Percentiles rank a stretch among this genome's conserved stretches.
Evolutionary conservation across 306 rosid genomes (phyloP).

Genomic region (Vigna radiata): DNA sequence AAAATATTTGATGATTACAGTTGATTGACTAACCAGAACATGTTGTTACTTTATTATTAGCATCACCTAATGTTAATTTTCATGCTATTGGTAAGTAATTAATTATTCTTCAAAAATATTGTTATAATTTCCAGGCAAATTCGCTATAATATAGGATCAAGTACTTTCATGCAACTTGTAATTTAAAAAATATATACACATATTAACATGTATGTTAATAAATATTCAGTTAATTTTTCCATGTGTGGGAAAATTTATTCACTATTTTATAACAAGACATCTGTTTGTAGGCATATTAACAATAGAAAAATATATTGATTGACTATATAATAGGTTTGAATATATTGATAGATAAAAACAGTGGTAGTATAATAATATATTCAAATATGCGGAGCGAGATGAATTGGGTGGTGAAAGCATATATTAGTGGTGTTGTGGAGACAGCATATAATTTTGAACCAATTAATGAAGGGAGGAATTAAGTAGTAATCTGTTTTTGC

Average conservation of each 20-base stretch:
- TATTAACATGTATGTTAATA: no score
- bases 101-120: not conserved
- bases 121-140: not conserved
- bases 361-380: not conserved
- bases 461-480: not conserved
- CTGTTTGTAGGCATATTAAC: no score
- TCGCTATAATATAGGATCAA: not conserved
- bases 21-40: not conserved
- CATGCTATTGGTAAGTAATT: not conserved
- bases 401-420: conserved; percentile 9
- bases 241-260: no score
- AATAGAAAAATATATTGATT: no score
- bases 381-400: not conserved
- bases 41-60: not conserved
- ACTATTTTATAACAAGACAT: no score
- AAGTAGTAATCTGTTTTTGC: not conserved
- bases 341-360: no score
- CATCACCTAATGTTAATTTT: not conserved
- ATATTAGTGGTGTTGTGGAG: not conserved
- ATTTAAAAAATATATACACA: no score
- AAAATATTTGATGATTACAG: not conserved
- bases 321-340: not conserved
- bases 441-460: not conserved
- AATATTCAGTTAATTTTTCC: no score
- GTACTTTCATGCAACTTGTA: no score